phyloP scores from a whole-genome alignment of 1,284 basidiomycete genomes.

The Rhodotorula glutinis region DNA sequence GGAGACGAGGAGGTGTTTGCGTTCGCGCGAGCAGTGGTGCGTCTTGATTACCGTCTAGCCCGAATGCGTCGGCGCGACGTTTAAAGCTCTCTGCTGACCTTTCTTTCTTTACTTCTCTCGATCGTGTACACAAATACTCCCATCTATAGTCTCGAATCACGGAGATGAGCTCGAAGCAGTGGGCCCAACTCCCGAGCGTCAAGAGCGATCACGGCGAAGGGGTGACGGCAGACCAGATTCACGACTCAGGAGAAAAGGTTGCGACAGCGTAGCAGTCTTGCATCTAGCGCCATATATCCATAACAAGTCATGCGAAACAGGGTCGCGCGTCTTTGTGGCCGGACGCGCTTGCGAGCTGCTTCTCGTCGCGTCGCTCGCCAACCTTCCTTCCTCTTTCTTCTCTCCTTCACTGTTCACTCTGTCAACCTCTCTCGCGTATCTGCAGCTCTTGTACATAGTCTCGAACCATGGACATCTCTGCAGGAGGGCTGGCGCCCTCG shows the following conservation, averaged over 20 bases:
- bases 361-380: no score
- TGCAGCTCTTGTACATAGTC: neutral
- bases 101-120: neutral
- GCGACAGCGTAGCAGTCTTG: neutral
- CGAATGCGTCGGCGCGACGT: no score
- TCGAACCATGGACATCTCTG: conserved; percentile 3
- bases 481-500: neutral
- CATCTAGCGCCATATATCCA: neutral
- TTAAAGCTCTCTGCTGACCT: neutral
- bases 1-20: conserved; percentile 94
- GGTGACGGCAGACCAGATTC: conserved; percentile 62
- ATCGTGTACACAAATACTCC: no score
- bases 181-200: conserved; percentile 11
- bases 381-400: no score
- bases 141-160: conserved; percentile 29
- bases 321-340: no score
- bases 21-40: conserved; percentile 69
- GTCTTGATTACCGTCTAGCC: neutral
- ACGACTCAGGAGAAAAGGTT: conserved; percentile 4
- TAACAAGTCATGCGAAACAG: neutral
- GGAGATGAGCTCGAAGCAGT: conserved; percentile 37
- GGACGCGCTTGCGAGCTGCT: no score
- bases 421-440: neutral
- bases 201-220: neutral
- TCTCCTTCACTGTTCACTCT: no score